phyloP scores from a whole-genome alignment of 805 yeast genomes.

The Lachancea lanzarotensis region DNA sequence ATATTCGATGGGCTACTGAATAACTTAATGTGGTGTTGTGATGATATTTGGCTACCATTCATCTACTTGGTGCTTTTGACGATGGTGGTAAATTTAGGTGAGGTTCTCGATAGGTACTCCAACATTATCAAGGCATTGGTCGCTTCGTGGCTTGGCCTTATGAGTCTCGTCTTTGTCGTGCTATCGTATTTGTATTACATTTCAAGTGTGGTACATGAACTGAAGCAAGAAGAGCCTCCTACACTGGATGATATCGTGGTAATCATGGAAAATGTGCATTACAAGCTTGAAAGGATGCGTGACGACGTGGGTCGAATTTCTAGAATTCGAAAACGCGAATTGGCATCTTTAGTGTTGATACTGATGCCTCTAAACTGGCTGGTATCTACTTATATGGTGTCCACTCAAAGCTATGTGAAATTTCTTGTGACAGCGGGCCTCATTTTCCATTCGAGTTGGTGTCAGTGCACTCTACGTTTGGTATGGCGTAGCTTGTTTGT shows the following conservation, averaged over 20 bases:
- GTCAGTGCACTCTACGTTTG: conserved; percentile 23
- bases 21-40: conserved; percentile 26
- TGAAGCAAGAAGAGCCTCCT: conserved; percentile 25
- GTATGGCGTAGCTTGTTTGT: conserved; percentile 23
- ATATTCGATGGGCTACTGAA: conserved; percentile 22
- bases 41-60: conserved; percentile 24
- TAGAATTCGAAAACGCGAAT: not conserved
- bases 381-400: conserved; percentile 11
- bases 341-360: conserved; percentile 4
- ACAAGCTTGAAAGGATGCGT: conserved; percentile 21
- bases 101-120: not conserved
- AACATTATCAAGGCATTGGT: conserved; percentile 2
- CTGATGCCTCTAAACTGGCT: conserved; percentile 20
- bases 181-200: conserved; percentile 19
- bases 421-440: conserved; percentile 6
- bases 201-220: conserved; percentile 15
- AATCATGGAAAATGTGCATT: conserved; percentile 20
- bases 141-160: conserved; percentile 20
- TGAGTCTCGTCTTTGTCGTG: conserved; percentile 12
- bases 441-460: conserved; percentile 25
- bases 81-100: conserved; percentile 13
- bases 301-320: conserved; percentile 10
- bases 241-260: conserved; percentile 29
- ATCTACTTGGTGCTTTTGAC: conserved; percentile 18
- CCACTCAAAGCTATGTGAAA: conserved; percentile 13